Percentiles rank a stretch among this genome's conserved stretches.
phyloP scores from a whole-genome alignment of 129 eudicot species.

The Saposhnikovia divaricata region DNA sequence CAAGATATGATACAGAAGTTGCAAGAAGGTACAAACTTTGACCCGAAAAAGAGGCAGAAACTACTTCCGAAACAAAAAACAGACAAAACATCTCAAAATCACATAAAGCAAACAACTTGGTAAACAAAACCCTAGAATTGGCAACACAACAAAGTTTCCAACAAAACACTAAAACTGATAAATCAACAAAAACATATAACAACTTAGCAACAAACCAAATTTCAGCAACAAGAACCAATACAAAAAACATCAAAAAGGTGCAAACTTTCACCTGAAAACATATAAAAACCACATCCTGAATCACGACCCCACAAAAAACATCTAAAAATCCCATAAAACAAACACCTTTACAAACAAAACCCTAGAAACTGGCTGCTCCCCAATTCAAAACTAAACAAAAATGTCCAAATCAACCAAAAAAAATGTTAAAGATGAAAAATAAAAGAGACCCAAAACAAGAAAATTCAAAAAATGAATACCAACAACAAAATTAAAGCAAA shows the following conservation, averaged over 20 bases:
- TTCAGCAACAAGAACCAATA: neutral
- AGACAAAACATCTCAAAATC: neutral
- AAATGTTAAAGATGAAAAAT: neutral
- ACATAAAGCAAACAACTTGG: neutral
- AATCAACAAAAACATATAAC: neutral
- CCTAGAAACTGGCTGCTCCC: neutral
- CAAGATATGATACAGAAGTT: neutral
- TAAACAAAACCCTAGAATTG: neutral
- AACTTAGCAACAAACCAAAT: neutral
- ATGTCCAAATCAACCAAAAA: neutral
- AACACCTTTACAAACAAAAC: neutral
- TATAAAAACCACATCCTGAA: neutral
- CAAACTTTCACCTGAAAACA: neutral
- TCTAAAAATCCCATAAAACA: neutral
- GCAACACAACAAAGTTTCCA: neutral
- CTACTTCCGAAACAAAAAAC: neutral
- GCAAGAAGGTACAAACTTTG: neutral
- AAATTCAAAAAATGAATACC: neutral
- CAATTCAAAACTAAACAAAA: slow-evolving; percentile 14
- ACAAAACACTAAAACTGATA: neutral
- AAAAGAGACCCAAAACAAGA: neutral
- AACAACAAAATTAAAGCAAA: neutral
- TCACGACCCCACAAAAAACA: neutral
- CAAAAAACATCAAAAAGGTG: neutral
- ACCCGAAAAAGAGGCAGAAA: neutral